phyloP scores from a whole-genome alignment of 1,284 basidiomycete genomes.

The Leccinum solheimii region DNA sequence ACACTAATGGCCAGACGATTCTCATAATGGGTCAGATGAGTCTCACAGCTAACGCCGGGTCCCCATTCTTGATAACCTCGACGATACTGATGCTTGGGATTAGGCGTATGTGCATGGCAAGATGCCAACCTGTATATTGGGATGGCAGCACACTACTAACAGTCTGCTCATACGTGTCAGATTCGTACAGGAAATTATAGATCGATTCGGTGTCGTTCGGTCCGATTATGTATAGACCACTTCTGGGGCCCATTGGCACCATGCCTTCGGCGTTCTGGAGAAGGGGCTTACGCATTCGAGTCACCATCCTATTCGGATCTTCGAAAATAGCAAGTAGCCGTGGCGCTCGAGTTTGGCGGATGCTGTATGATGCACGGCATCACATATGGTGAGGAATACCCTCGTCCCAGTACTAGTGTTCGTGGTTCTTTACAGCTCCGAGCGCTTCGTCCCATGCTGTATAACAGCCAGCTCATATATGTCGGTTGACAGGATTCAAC shows the following conservation, averaged over 20 bases:
- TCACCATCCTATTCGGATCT: neutral
- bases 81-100: constrained; percentile 9
- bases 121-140: neutral
- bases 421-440: neutral
- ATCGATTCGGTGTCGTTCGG: neutral
- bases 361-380: constrained; percentile 2
- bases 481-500: neutral
- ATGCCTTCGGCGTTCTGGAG: neutral
- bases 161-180: neutral
- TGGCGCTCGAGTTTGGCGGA: neutral
- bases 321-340: neutral
- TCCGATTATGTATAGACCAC: constrained; percentile 6
- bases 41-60: neutral
- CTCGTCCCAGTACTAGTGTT: constrained; percentile 6
- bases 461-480: neutral
- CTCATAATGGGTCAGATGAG: constrained; percentile 10
- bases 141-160: neutral
- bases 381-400: constrained; percentile 5
- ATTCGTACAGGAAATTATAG: constrained; percentile 14
- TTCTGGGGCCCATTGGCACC: neutral
- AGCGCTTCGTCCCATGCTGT: constrained; percentile 8
- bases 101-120: constrained; percentile 15
- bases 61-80: constrained; percentile 5
- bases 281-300: neutral
- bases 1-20: neutral